Evolutionary conservation across 1,284 basidiomycete genomes (phyloP).

Genomic region (Coniferiporia sulphurascens): DNA sequence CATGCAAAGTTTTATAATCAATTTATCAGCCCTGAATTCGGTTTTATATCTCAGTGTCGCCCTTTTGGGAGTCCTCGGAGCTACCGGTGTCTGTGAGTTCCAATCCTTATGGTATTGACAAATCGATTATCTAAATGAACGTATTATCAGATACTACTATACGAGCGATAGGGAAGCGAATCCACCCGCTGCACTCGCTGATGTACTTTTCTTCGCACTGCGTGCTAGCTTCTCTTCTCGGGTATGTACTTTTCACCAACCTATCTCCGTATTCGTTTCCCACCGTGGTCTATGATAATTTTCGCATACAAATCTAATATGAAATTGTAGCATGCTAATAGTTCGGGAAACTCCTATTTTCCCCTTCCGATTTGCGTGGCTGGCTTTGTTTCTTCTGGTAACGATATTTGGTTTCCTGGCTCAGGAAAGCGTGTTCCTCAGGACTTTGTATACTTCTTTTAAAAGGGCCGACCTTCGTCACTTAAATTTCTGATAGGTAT

Average conservation of each 20-base stretch:
- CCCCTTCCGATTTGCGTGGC: conserved; percentile 30
- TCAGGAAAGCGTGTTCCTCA: conserved; percentile 22
- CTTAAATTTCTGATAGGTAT: conserved; percentile 30
- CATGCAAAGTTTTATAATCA: too few relatives aligned
- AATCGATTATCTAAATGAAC: too few relatives aligned
- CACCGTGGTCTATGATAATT: conserved; percentile 3
- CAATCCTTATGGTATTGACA: too few relatives aligned
- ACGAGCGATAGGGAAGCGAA: conserved; percentile 66
- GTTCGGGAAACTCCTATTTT: conserved; percentile 22
- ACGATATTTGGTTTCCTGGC: conserved; percentile 34
- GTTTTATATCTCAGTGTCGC: too few relatives aligned
- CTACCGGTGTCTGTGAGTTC: too few relatives aligned
- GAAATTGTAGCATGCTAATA: conserved; percentile 18
- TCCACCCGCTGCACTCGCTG: conserved; percentile 68
- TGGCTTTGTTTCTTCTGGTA: conserved; percentile 14
- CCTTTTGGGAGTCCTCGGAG: too few relatives aligned
- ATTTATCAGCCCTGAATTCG: too few relatives aligned
- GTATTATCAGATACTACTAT: too few relatives aligned
- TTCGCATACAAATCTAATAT: not conserved
- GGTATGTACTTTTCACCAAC: conserved; percentile 30
- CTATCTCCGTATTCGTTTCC: not conserved
- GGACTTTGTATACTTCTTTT: not conserved
- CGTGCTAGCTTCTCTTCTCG: conserved; percentile 47
- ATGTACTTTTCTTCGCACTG: conserved; percentile 63
- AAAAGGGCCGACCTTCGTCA: not conserved